These are phyloP conservation scores for Alternaria arbusti DNA, from an alignment of 2,329 filamentous ascomycete genomes.

Conservation along the genomic window DNA sequence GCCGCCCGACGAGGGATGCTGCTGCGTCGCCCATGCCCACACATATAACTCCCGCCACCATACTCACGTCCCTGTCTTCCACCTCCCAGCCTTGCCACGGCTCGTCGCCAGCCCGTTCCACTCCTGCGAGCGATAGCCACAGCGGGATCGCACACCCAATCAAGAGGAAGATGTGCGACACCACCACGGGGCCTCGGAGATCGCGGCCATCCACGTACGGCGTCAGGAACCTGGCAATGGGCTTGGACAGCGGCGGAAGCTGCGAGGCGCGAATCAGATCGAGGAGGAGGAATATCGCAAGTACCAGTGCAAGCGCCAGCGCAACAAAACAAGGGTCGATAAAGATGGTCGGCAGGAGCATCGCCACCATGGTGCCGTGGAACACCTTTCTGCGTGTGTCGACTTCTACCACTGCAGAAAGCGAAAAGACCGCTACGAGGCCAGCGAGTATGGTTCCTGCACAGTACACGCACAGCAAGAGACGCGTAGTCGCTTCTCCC, in stretches of 20 bases:
- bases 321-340: constrained; percentile 85
- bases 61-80: constrained; percentile 73
- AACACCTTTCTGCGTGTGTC: constrained; percentile 97
- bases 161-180: constrained; percentile 93
- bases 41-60: constrained; percentile 91
- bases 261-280: constrained; percentile 91
- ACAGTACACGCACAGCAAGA: constrained; percentile 79
- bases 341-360: constrained; percentile 87
- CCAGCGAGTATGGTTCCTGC: constrained; percentile 71
- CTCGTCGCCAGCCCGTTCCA: constrained; percentile 62
- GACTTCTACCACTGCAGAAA: constrained; percentile 82
- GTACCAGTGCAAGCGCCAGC: constrained; percentile 77
- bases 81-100: constrained; percentile 78
- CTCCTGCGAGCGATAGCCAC: constrained; percentile 82
- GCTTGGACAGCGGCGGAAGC: constrained; percentile 85
- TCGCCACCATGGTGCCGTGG: constrained; percentile 96
- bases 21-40: constrained; percentile 96
- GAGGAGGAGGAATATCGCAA: constrained; percentile 85
- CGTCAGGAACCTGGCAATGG: constrained; percentile 83
- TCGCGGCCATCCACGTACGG: constrained; percentile 96
- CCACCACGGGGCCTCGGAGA: constrained; percentile 89
- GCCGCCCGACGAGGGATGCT: constrained; percentile 84
- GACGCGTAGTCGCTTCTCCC: constrained; percentile 81
- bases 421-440: constrained; percentile 73
- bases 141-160: constrained; percentile 94